Base-by-base conservation (phyloP, 345 rosid species). In the Gossypium australe region DNA sequence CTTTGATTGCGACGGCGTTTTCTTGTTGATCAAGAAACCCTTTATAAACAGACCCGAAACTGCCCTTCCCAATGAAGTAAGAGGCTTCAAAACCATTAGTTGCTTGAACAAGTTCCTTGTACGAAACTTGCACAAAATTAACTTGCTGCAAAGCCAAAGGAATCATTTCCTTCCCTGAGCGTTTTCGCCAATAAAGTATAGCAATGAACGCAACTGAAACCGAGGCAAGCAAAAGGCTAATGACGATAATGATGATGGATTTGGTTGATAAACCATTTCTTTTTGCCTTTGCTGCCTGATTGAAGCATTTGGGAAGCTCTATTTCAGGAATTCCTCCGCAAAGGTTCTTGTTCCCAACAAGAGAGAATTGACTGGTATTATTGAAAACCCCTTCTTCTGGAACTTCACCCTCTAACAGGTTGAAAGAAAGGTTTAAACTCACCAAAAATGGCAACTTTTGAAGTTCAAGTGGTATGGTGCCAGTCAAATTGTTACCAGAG, bases 351-450 rank as follows among this genome's bases (percentile, higher is more conserved):
- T 85, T 86, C 17, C 86, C 87, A 0, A 17, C 2, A 45, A 88
- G 7, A 0, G 80, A 81, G 27, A 77, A 13, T 4, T 62, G 76
- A 58, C 84, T 86, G 2, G 27, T 67, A 70, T 85, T 82, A 52
- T 17, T 48, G 70, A 86, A 86, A 3, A 79, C 56, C 4, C 92
- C 87, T 66, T 52, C 22, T 14, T 2, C 6, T 12, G 86, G 89
- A n/a, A 85, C 55, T 69, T 76, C 80, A 6, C 90, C 88, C 25
- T 86, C 85, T 0, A 88, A 76, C 47, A 78, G 45, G 24, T 88
- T 88, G 49, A 73, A 77, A 57, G 92, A 86, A 14, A 82, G 70
- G 67, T 85, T 77, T 64, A 79, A 76, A 7, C n/a, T 38, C 0
- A 47, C 3, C 4, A 82, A 73, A 7, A 71, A 61, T 2, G 0